Percentiles rank a stretch among this genome's conserved stretches.
These are phyloP conservation scores for Lycium barbarum DNA, from an alignment of 257 asterid species.

Conservation along the genomic window DNA sequence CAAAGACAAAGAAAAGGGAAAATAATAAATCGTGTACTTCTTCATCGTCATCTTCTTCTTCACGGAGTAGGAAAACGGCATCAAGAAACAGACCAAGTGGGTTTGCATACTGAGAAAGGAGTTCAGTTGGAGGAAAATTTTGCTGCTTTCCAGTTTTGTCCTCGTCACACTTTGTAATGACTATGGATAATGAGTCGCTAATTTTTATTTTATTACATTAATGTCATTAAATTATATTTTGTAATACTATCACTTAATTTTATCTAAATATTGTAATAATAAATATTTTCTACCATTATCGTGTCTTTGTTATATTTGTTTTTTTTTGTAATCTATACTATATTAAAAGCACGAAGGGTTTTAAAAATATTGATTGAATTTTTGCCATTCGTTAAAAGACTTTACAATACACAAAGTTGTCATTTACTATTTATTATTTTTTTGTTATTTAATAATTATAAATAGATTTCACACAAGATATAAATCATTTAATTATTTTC, in stretches of 20 bases:
- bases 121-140: background rate
- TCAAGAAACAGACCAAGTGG: conserved; percentile 53
- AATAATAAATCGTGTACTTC: conserved; percentile 39
- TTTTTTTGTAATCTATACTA: no score
- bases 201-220: background rate
- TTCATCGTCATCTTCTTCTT: conserved; percentile 31
- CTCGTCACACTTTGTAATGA: conserved; percentile 40
- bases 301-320: background rate
- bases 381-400: no score
- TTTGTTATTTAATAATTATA: no score
- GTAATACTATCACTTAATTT: no score
- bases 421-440: no score
- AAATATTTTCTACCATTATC: no score
- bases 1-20: conserved; percentile 47
- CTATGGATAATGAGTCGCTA: conserved; percentile 16
- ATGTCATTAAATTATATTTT: background rate
- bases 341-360: no score
- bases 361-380: no score
- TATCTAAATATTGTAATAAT: no score
- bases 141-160: conserved; percentile 49
- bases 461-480: no score
- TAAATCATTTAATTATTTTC: no score
- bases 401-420: no score
- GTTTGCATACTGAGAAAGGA: conserved; percentile 58
- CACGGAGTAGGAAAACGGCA: conserved; percentile 40